phyloP scores from a whole-genome alignment of 106 monocot species.

The Cymbidium sinense region DNA sequence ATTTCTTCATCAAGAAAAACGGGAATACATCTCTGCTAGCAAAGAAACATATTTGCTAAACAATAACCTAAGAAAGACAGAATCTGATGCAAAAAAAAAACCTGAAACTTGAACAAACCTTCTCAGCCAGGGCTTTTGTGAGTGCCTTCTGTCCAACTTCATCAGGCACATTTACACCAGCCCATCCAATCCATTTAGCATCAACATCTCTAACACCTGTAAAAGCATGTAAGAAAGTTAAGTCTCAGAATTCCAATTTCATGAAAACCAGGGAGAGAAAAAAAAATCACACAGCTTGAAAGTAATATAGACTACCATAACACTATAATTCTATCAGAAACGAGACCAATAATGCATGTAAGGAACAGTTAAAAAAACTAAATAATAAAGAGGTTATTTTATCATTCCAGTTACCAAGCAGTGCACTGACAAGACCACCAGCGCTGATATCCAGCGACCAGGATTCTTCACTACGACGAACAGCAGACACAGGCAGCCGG shows the following conservation, averaged over 20 bases:
- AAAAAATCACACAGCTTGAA: too few species aligned
- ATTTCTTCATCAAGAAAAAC: constrained; percentile 98
- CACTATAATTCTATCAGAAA: neutral
- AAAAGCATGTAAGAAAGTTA: neutral
- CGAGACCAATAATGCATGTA: neutral
- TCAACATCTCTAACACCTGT: constrained; percentile 93
- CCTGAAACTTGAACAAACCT: constrained; percentile 30
- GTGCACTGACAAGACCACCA: constrained; percentile 89
- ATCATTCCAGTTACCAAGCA: constrained; percentile 42
- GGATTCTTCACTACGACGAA: constrained; percentile 68
- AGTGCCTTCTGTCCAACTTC: constrained; percentile 86
- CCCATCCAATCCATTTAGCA: constrained; percentile 99
- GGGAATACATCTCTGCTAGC: constrained; percentile 89
- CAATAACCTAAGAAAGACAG: neutral
- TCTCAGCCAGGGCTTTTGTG: constrained; percentile 77
- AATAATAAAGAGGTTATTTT: neutral
- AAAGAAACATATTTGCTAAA: neutral
- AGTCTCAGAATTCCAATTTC: too few species aligned
- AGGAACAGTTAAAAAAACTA: neutral
- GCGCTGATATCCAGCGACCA: constrained; percentile 97
- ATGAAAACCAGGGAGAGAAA: too few species aligned
- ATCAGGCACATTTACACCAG: constrained; percentile 94
- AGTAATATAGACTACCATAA: too few species aligned
- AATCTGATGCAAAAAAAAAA: neutral
- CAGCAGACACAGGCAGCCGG: constrained; percentile 84